Base-by-base conservation (phyloP, 441 rosid species). In the Codiaeum variegatum region DNA sequence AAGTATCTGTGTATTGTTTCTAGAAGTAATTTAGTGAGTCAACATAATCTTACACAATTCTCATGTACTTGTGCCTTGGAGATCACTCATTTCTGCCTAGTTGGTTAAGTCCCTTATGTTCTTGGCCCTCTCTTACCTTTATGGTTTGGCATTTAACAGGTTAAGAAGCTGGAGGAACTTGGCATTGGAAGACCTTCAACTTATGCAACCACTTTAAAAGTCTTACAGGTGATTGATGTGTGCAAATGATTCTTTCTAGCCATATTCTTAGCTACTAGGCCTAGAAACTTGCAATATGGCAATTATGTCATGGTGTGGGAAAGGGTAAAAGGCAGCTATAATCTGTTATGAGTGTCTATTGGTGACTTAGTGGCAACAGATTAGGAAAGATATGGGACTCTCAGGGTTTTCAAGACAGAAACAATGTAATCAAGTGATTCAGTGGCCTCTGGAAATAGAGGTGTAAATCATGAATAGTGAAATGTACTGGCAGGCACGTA, bases 101-200 rank as follows among this genome's bases (percentile, higher is more conserved):
- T 34, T 63, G 38, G 49, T 56, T 47, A 24, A 54, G 63, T 52
- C 21, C 44, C 23, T 56, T 69, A 44, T 19, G 1, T 29, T 31
- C 24, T 46, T 13, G 6, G 24, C n/a, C 28, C 58, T 19, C 13
- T 47, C 61, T 61, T 66, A 71, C 24, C 47, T 62, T 49, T 73
- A 58, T 49, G 31, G 73, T 77, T 51, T 75, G 74, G 55, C 79
- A 76, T 83, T 47, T 70, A 73, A 73, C 80, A 96, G 99, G 90
- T 93, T 76, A 91, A 93, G 84, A 96, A 96, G 83, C 87, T 96
- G 32, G 98, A 96, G 82, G 99, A 96, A 84, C 94, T 96, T 69
- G 99, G 99, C 76, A 96, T 96, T 76, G 99, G 99, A 76, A 88
- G 98, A 81, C 99, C 99, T 76, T 93, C 98, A 21, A 91, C 99